Evolutionary conservation across 148 eudicot species (phyloP).

Genomic region (Rhododendron simsii): DNA sequence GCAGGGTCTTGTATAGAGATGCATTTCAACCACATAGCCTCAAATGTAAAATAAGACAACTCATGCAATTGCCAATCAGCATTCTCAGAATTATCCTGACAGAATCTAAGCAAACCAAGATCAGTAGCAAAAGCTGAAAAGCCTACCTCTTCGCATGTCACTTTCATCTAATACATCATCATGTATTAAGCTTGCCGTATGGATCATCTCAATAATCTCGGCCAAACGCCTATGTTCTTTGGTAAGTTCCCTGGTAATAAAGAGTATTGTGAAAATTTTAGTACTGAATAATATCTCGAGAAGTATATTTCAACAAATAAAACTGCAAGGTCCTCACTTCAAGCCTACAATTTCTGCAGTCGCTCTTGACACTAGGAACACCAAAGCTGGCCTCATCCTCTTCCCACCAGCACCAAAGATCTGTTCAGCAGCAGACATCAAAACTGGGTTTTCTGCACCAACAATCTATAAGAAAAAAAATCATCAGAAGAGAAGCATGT

Average conservation of each 20-base stretch:
- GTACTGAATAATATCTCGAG: neutral
- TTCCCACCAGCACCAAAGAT: conserved; percentile 96
- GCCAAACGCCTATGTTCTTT: conserved; percentile 78
- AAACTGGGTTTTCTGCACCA: conserved; percentile 31
- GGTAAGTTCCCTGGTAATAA: conserved; percentile 69
- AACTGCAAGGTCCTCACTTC: conserved; percentile 37
- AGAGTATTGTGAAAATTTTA: conserved; percentile 13
- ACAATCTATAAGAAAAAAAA: conserved; percentile 53
- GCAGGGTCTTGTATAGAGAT: neutral
- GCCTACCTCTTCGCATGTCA: conserved; percentile 81
- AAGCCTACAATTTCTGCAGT: conserved; percentile 74
- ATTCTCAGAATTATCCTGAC: neutral
- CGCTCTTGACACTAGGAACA: conserved; percentile 24
- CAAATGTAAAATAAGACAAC: neutral
- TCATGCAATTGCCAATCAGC: neutral
- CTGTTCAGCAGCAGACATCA: conserved; percentile 96
- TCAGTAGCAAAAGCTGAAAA: conserved; percentile 15
- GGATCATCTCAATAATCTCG: conserved; percentile 92
- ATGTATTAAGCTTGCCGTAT: conserved; percentile 91
- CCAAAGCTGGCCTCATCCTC: conserved; percentile 96
- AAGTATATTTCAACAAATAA: neutral
- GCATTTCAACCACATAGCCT: neutral
- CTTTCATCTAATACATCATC: conserved; percentile 94
- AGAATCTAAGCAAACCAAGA: neutral
- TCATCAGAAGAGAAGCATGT: conserved; percentile 21